Evolutionary conservation across 2,329 filamentous ascomycete genomes (phyloP), one percentile per base, ranked within the genome.

Genomic region (Plenodomus tracheiphilus): DNA sequence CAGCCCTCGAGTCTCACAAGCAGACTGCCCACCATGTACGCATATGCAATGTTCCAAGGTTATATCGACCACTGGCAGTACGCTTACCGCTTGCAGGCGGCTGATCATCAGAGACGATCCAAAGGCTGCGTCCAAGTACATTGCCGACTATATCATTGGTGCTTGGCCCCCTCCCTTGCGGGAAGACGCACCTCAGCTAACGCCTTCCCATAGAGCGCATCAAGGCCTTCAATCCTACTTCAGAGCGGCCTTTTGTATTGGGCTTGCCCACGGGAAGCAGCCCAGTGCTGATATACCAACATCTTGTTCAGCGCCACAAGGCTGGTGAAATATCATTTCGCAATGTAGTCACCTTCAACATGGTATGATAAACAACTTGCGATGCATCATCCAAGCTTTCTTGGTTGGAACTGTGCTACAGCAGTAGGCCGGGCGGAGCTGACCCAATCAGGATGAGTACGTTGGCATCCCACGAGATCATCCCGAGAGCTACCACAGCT

Each of bases 291-390:
- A 85, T 94, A 58, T 95, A 95, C 77, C 84, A 85, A 70, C 81
- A 86, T 59, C 81, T 95, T 20, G 89, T 94, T 41, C 75, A 82
- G 62, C 82, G 81, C 66, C 85, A 86, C 77, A 88, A 88, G 74
- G 80, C 82, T 57, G 86, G 85, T 64, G 75, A 89, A 68, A 85
- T 95, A 65, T 93, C 89, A 1, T 95, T 95, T 71, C 85, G 87
- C 66, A 84, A 95, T 86, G 89, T 95, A 65, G 83, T 94, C 68
- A 95, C 90, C 20, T 95, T 95, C 80, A 94, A 94, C 74, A 94
- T 94, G 90, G 86, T 88, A 80, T 49, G 75, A 58, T 41, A 16
- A 16, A 51, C 44, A 46, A 10, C 8, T 30, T 47, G 43, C 54
- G 51, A 43, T 53, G 47, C 44, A 40, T 44, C 39, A 41, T 30